Base-by-base conservation (phyloP, 164 flowering plant species). In the Brasenia schreberi region DNA sequence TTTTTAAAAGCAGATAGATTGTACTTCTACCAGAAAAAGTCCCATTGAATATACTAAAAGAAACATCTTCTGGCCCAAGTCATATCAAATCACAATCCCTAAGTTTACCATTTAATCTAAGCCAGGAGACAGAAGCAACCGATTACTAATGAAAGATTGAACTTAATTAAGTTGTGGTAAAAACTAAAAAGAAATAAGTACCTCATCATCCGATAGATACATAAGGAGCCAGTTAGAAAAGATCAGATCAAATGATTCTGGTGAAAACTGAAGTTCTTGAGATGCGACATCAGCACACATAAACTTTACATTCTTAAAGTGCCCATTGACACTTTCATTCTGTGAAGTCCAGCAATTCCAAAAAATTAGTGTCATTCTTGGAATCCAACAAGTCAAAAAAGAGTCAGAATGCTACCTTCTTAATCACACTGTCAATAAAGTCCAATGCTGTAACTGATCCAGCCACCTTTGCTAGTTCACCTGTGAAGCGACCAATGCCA, bases 141-240 rank as follows among this genome's bases (percentile, higher is more conserved):
- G 27, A 23, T 23, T 23, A 0, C 27, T 23, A 23, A 23, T 23
- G 2, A 23, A 23, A 23, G 27, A 23, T 23, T 0, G 27, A 23
- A 23, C 27, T 23, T 23, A 23, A 23, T 23, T 0, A 23, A 23
- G 27, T 23, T 23, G 27, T 23, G 27, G 27, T 23, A 23, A 23
- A 23, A 23, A 23, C 27, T 23, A 23, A 23, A 23, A 23, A 23
- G 27, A 23, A 23, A 45, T 45, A 2, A 53, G 69, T 67, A 91
- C 99, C 97, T 94, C 99, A 52, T 76, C 67, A 66, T 94, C 96
- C 17, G 96, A 82, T 42, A 94, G 96, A 81, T 91, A 91, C 99
- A 94, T 91, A 44, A 94, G 80, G 44, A 91, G 80, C 91, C 96
- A 89, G 75, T 94, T 94, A 18, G 97, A 89, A 77, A 94, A 91